A percentile compares a stretch with the other conserved stretches of the same genome.
Evolutionary conservation across 2,329 filamentous ascomycete species (phyloP).

Genomic region (Botryotinia convoluta): DNA sequence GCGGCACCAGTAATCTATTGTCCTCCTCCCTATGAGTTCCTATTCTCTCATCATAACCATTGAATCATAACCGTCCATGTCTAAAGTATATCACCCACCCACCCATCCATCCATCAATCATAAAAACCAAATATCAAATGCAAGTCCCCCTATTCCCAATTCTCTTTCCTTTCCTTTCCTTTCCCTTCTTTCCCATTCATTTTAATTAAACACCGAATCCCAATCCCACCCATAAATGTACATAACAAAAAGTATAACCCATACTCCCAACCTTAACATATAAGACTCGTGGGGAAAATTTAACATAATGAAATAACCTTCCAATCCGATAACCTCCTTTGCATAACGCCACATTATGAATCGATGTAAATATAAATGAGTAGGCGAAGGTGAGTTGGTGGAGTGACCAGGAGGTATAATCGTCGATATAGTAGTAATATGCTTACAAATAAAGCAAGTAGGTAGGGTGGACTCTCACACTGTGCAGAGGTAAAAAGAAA

Average conservation of each 20-base stretch:
- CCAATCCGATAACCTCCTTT: neutral
- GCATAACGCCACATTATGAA: neutral
- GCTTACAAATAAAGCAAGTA: neutral
- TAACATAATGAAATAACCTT: neutral
- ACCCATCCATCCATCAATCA: neutral
- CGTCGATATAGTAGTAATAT: neutral
- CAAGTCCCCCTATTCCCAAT: neutral
- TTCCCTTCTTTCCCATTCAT: too few relatives aligned
- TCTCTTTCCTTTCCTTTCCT: neutral
- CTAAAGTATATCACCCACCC: neutral
- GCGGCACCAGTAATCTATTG: neutral
- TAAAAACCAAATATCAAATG: conserved; percentile 4
- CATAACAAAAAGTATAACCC: neutral
- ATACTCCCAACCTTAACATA: conserved; percentile 2
- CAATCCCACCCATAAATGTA: neutral
- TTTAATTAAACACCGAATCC: neutral
- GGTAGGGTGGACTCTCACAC: neutral
- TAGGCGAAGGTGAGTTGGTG: neutral
- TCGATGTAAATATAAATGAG: neutral
- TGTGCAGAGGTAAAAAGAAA: neutral
- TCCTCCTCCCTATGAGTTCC: neutral
- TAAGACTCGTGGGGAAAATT: neutral
- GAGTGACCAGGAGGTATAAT: neutral
- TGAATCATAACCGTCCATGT: neutral
- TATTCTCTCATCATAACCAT: conserved; percentile 6